Evolutionary conservation across 495 filamentous ascomycete species (phyloP).

Genomic region (Schizothecium vesticola): DNA sequence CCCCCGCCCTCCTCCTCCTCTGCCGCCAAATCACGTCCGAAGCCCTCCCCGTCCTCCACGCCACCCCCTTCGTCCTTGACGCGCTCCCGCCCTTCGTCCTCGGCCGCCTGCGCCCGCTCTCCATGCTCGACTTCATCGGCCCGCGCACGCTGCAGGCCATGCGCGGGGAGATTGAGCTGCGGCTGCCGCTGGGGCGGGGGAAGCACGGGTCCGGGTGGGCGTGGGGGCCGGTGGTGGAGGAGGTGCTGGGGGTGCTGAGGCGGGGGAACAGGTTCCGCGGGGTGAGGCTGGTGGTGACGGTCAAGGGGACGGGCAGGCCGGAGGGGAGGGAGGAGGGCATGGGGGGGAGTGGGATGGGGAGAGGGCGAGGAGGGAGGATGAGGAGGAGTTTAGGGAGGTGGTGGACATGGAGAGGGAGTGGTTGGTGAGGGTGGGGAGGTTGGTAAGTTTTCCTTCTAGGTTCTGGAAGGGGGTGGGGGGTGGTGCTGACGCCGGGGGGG

Average conservation of each 20-base stretch:
- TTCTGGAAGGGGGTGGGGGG: not conserved
- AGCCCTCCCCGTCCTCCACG: conserved; percentile 21
- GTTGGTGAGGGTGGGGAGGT: not conserved
- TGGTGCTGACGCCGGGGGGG: not conserved
- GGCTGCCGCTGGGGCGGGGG: conserved; percentile 28
- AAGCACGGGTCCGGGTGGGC: conserved; percentile 24
- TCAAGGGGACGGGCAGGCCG: not conserved
- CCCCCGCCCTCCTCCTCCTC: conserved; percentile 33
- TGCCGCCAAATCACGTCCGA: conserved; percentile 33
- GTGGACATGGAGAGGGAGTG: not conserved
- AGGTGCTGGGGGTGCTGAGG: not conserved
- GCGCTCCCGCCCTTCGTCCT: conserved; percentile 36
- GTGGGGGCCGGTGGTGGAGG: conserved; percentile 16
- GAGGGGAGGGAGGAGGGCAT: too few relatives aligned
- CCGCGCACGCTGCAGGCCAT: conserved; percentile 27
- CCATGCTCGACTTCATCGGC: conserved; percentile 26
- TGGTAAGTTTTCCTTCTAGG: not conserved
- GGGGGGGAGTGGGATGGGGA: too few relatives aligned
- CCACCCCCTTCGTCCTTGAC: conserved; percentile 28
- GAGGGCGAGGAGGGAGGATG: not conserved
- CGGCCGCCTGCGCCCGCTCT: conserved; percentile 20
- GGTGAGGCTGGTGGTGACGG: not conserved
- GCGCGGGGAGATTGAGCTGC: conserved; percentile 26
- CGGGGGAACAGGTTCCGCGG: not conserved
- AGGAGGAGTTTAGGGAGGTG: not conserved